Evolutionary conservation across 1,284 basidiomycete species (phyloP).

Genomic region (Tilletia setariae): DNA sequence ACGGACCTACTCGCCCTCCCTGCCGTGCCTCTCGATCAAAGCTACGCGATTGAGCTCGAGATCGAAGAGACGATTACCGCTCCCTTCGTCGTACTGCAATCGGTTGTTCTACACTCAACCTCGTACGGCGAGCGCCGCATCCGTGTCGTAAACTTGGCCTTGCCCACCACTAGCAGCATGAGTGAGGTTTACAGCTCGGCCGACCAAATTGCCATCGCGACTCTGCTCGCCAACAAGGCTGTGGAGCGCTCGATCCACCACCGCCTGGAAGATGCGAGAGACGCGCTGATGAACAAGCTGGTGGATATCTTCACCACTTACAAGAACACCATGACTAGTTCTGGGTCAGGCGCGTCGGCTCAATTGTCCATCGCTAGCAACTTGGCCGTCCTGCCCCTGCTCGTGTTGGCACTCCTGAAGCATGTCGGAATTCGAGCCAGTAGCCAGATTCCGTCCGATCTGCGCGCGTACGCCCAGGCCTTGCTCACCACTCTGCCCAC

Average conservation of each 20-base stretch:
- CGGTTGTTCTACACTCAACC: conserved; percentile 91
- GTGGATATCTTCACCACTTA: conserved; percentile 87
- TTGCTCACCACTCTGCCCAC: conserved; percentile 86
- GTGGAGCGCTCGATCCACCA: conserved; percentile 83
- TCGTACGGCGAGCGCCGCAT: conserved; percentile 95
- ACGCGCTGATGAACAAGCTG: conserved; percentile 83
- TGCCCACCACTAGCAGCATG: conserved; percentile 87
- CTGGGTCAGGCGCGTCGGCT: conserved; percentile 86
- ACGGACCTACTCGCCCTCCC: conserved; percentile 96
- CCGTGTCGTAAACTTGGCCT: conserved; percentile 85
- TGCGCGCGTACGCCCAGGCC: conserved; percentile 90
- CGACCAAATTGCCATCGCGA: conserved; percentile 87
- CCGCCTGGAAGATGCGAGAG: conserved; percentile 88
- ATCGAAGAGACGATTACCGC: conserved; percentile 92
- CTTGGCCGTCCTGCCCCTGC: conserved; percentile 84
- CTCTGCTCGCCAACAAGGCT: conserved; percentile 90
- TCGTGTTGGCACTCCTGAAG: conserved; percentile 86
- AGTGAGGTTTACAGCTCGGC: conserved; percentile 92
- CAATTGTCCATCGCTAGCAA: conserved; percentile 89
- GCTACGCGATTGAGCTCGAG: conserved; percentile 93
- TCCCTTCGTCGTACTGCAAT: conserved; percentile 93
- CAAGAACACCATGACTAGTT: conserved; percentile 93
- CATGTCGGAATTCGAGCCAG: conserved; percentile 94
- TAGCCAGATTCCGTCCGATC: conserved; percentile 90
- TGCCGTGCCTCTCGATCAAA: conserved; percentile 91